These are phyloP conservation scores for Stachybotrys chlorohalonatus DNA, from an alignment of 2,329 filamentous ascomycete species.

Conservation along the genomic window DNA sequence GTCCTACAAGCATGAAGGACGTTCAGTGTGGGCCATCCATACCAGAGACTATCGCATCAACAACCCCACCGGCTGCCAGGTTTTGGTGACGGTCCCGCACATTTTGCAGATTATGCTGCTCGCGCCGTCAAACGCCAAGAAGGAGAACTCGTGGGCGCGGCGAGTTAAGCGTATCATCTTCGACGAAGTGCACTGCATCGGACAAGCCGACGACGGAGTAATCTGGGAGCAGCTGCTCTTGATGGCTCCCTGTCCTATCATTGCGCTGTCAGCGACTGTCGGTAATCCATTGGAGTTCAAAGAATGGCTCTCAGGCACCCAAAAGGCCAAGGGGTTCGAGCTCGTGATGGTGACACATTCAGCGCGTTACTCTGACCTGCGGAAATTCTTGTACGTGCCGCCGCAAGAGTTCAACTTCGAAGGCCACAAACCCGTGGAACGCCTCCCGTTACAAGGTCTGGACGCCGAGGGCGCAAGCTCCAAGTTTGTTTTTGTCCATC, in stretches of 20 bases:
- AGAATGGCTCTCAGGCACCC: slow-evolving; percentile 56
- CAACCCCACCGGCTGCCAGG: slow-evolving; percentile 61
- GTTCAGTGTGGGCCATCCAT: slow-evolving; percentile 70
- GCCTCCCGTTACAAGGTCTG: slow-evolving; percentile 34
- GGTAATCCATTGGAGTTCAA: slow-evolving; percentile 65
- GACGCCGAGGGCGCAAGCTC: slow-evolving; percentile 31
- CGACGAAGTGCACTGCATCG: slow-evolving; percentile 75
- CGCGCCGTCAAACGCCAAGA: slow-evolving; percentile 52
- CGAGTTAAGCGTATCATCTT: slow-evolving; percentile 70
- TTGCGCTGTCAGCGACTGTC: slow-evolving; percentile 71
- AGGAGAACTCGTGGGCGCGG: slow-evolving; percentile 47
- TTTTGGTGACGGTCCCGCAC: slow-evolving; percentile 69
- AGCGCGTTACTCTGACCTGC: slow-evolving; percentile 65
- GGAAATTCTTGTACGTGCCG: slow-evolving; percentile 62
- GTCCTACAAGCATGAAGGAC: slow-evolving; percentile 44
- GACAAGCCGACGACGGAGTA: slow-evolving; percentile 65
- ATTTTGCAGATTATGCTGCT: slow-evolving; percentile 73
- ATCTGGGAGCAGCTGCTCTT: slow-evolving; percentile 73
- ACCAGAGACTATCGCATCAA: slow-evolving; percentile 70
- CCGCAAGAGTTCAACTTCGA: slow-evolving; percentile 38
- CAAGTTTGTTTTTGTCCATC: slow-evolving; percentile 55
- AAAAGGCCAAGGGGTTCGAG: slow-evolving; percentile 52
- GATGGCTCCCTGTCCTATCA: slow-evolving; percentile 66
- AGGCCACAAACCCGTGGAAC: slow-evolving; percentile 34
- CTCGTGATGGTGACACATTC: slow-evolving; percentile 60